Percentiles rank a stretch among this genome's conserved stretches.
These are phyloP conservation scores for Thelephora aurantiotincta DNA, from an alignment of 768 basidiomycete species.

Conservation along the genomic window DNA sequence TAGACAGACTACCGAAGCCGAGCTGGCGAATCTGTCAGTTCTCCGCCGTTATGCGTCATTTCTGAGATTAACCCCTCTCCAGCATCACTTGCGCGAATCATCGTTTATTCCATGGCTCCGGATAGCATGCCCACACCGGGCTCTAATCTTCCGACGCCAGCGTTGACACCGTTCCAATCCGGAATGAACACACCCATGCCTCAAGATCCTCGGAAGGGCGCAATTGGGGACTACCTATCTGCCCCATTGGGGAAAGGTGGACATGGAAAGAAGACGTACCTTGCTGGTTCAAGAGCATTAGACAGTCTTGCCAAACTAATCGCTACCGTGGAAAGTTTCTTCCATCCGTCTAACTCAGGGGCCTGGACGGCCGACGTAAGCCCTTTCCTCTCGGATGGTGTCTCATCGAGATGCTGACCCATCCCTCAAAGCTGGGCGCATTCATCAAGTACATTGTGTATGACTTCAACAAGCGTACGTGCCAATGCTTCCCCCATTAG, in stretches of 20 bases:
- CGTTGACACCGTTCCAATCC: slow-evolving; percentile 56
- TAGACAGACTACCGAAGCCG: slow-evolving; percentile 56
- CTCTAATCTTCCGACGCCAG: slow-evolving; percentile 58
- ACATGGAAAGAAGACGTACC: slow-evolving; percentile 36
- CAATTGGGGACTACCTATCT: slow-evolving; percentile 42
- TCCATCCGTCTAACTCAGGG: slow-evolving; percentile 82
- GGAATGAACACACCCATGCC: slow-evolving; percentile 44
- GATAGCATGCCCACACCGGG: slow-evolving; percentile 42
- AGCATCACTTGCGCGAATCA: slow-evolving; percentile 74
- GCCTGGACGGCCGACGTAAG: slow-evolving; percentile 66
- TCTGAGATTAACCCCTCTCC: slow-evolving; percentile 6
- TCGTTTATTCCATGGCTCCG: slow-evolving; percentile 78
- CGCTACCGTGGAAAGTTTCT: slow-evolving; percentile 80
- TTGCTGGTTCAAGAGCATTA: slow-evolving; percentile 76
- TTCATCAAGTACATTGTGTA: slow-evolving; percentile 78
- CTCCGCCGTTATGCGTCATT: neutral
- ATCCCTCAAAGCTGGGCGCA: slow-evolving; percentile 42
- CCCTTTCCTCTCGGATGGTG: slow-evolving; percentile 11
- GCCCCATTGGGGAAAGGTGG: slow-evolving; percentile 38
- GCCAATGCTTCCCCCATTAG: neutral
- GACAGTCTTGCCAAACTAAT: slow-evolving; percentile 78
- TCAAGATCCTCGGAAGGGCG: slow-evolving; percentile 22
- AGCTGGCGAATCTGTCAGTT: slow-evolving; percentile 59
- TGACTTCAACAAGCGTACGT: slow-evolving; percentile 70
- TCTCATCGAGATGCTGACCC: neutral